These are phyloP conservation scores for Cutaneotrichosporon daszewskae DNA, from an alignment of 1,284 basidiomycete genomes.

Conservation along the genomic window DNA sequence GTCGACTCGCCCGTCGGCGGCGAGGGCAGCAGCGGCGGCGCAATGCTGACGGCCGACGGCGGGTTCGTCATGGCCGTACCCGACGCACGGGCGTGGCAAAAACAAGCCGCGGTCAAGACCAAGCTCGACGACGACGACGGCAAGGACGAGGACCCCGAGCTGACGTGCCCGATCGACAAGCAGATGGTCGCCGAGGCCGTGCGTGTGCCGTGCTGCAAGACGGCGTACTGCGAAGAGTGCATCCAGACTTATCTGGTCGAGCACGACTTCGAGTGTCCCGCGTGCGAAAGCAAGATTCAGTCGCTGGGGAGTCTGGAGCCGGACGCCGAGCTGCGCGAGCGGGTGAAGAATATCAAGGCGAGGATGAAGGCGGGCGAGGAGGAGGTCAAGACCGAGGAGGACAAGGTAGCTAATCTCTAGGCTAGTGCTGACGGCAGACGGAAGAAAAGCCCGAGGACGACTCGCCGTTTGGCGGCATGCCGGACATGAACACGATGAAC, in stretches of 20 bases:
- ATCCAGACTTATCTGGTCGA: conserved; percentile 85
- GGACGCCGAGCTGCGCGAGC: conserved; percentile 71
- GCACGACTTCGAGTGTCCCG: conserved; percentile 85
- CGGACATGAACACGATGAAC: conserved; percentile 18
- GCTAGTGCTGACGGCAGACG: conserved; percentile 4
- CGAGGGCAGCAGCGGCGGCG: conserved; percentile 68
- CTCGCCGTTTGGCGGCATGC: conserved; percentile 13
- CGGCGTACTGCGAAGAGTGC: conserved; percentile 90
- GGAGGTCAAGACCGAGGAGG: conserved; percentile 62
- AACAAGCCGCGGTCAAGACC: conserved; percentile 69
- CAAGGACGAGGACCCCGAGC: conserved; percentile 59
- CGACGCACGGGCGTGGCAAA: conserved; percentile 88
- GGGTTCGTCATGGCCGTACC: conserved; percentile 92
- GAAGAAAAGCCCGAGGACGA: neutral
- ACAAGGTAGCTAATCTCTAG: neutral
- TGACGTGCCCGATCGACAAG: conserved; percentile 82
- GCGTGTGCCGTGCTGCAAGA: conserved; percentile 83
- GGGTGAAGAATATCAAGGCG: conserved; percentile 55
- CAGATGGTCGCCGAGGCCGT: conserved; percentile 84
- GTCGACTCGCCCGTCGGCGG: conserved; percentile 73
- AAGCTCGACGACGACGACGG: conserved; percentile 80
- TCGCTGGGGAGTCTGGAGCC: conserved; percentile 74
- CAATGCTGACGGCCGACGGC: conserved; percentile 95
- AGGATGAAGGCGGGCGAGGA: conserved; percentile 79
- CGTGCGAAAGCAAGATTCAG: conserved; percentile 75